Base-by-base conservation (phyloP, 2,329 filamentous ascomycete species). In the Didymella pinodella region DNA sequence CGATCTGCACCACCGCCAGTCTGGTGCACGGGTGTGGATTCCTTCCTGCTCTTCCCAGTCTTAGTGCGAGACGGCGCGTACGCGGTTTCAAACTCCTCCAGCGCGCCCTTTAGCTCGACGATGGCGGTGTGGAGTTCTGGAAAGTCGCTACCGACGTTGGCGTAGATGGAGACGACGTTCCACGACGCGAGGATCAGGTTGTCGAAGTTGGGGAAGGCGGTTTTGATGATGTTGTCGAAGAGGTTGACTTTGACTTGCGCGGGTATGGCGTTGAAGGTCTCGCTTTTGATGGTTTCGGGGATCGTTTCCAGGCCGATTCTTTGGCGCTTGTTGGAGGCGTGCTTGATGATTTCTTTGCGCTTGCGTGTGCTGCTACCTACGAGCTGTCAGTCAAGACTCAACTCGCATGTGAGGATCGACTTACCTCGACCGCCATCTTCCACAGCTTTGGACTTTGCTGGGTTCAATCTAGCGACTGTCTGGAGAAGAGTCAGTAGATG, bases 81-180 rank as follows among this genome's bases (percentile, higher is more conserved):
- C 1, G 54, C 38, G 10, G 56, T 47, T 7, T 74, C 67, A 25
- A 74, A 72, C 38, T 73, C 70, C 25, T 63, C 58, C 2, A 76
- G 61, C 1, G 70, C 72, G 7, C 57, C 47, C 20, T 70, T 66
- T n/a, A 76, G 56, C 8, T 70, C 68, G 1, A 62, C 61, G 3
- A 75, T 66, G 2, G 64, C 62, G 5, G 53, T 61, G 43, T 74
- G 68, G 11, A 76, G 62, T 10, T 67, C 70, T 0, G 64, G 57
- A 22, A 69, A 69, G 48, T 75, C 69, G 12, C 62, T 71, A 0
- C 71, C 72, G 2, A 66, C 57, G 18, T 66, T 59, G 18, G 62
- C 56, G 48, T 74, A 72, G n/a, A 76, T 60, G 0, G 66, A 67
- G 3, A 74, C 65, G 3, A 72, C 67, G 32, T 75, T 76, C 72